Conservation (phyloP, 352 stramenopile species). For the Phytophthora syringae region DNA sequence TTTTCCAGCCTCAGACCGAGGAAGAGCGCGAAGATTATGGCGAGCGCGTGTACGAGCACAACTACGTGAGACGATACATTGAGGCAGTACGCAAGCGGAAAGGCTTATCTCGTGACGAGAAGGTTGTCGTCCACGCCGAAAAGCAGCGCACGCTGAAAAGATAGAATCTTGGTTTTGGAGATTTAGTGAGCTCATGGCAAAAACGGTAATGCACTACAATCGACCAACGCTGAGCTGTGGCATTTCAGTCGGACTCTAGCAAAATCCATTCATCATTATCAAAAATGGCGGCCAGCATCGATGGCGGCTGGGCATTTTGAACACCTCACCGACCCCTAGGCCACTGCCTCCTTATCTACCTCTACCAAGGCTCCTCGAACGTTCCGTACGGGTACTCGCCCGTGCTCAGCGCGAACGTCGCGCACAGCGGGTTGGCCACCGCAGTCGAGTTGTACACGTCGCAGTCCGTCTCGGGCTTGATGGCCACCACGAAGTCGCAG, state of each 20-base stretch:
- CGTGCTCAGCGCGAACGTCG: slow-evolving; percentile 41
- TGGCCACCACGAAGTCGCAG: slow-evolving; percentile 57
- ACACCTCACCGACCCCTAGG: too few species aligned
- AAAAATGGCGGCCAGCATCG: background rate
- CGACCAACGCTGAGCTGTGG: too few species aligned
- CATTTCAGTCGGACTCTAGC: too few species aligned
- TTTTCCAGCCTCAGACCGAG: slow-evolving; percentile 96
- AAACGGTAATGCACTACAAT: too few species aligned
- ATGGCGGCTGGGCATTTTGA: too few species aligned
- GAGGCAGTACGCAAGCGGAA: slow-evolving; percentile 95
- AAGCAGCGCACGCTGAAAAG: slow-evolving; percentile 96
- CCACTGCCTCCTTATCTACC: background rate
- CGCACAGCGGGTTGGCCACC: slow-evolving; percentile 38
- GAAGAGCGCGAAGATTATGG: slow-evolving; percentile 97
- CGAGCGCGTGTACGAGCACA: slow-evolving; percentile 92
- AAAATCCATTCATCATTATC: background rate
- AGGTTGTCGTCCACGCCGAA: slow-evolving; percentile 96
- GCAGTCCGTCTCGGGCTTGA: too few species aligned
- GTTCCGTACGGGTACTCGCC: slow-evolving; percentile 35
- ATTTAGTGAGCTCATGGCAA: too few species aligned
- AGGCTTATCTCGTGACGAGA: slow-evolving; percentile 93
- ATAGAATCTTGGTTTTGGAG: slow-evolving; percentile 37
- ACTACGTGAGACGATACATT: slow-evolving; percentile 95
- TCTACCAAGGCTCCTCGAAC: slow-evolving; percentile 31
- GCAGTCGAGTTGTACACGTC: slow-evolving; percentile 34